Base-by-base conservation (phyloP, 1,284 basidiomycete species). In the Pseudozyma tsukubaensis region DNA sequence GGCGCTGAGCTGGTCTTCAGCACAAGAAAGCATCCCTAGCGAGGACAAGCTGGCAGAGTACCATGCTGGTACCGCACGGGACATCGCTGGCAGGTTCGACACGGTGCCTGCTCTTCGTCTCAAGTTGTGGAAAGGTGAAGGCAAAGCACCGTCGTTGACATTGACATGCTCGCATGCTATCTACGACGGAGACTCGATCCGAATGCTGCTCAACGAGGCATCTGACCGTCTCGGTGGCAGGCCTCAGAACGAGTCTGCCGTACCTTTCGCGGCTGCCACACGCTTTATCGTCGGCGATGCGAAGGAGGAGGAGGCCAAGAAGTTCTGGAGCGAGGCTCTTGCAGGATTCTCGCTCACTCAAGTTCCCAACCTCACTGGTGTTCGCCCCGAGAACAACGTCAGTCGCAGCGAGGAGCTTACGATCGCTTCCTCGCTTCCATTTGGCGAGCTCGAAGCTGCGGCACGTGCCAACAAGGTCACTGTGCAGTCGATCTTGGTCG, bases 141-240 rank as follows among this genome's bases (percentile, higher is more conserved):
- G 50, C 13, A 16, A 14, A 9, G 43, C 47, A 7, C 58, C 48
- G 11, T 34, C 21, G 1, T 42, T 70, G 32, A 70, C 63, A 6
- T 53, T 76, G 12, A 75, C 76, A 3, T 61, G 74, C 51, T 80
- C 65, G 4, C 82, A 83, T 45, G 80, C 80, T 10, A 59, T 83
- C 36, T 83, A 81, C 56, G 82, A 83, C 48, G 82, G 80, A 1
- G 77, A 69, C 9, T 80, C 80, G 29, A 63, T 82, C 47, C 59
- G 62, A 16, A 50, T 72, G 59, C 59, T 81, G 6, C 48, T 70
- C 12, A 43, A 45, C 11, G 74, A 77, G 40, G 75, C 70, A 3
- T 63, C 70, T 1, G 63, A 63, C 8, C 43, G 48, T 6, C 62
- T 64, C 24, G 16, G 14, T 2, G 53, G 59, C 21, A 50, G 47